Percentiles rank a stretch among this genome's conserved stretches.
phyloP scores from a whole-genome alignment of 345 rosid genomes.

The Cardiospermum halicacabum region DNA sequence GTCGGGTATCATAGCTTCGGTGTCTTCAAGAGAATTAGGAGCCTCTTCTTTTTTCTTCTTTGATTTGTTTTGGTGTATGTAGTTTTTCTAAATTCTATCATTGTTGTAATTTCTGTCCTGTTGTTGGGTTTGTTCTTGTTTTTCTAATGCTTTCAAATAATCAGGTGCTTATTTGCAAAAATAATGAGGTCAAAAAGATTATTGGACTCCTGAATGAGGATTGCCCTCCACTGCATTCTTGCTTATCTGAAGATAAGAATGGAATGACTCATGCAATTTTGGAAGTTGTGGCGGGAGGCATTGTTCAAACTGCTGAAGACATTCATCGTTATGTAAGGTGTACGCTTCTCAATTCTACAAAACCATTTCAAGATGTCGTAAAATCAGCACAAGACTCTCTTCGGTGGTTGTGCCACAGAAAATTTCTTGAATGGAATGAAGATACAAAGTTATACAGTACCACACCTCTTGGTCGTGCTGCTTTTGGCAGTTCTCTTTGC shows the following conservation, averaged over 20 bases:
- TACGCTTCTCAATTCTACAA: constrained; percentile 94
- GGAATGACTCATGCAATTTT: constrained; percentile 99
- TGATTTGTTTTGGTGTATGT: neutral
- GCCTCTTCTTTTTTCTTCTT: neutral
- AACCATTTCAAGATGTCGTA: constrained; percentile 88
- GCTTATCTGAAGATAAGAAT: constrained; percentile 96
- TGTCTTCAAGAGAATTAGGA: neutral
- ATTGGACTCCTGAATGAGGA: constrained; percentile 69
- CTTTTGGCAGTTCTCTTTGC: constrained; percentile 98
- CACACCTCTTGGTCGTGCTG: constrained; percentile 92
- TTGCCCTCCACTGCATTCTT: constrained; percentile 88
- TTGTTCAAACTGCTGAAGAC: constrained; percentile 90
- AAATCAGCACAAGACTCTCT: constrained; percentile 99
- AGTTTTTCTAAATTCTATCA: no score
- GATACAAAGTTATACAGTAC: constrained; percentile 78
- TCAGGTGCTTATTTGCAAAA: constrained; percentile 85
- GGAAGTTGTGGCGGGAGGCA: constrained; percentile 98
- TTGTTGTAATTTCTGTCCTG: neutral
- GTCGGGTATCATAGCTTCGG: neutral
- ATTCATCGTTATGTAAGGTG: constrained; percentile 93
- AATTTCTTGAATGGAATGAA: constrained; percentile 93
- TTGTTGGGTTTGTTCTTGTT: neutral
- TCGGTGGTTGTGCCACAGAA: constrained; percentile 88
- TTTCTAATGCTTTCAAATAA: constrained; percentile 13
- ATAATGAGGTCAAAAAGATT: constrained; percentile 79